These are phyloP conservation scores for Mucor racemosus DNA, from an alignment of 371 early-diverging fungal genomes.

Conservation along the genomic window DNA sequence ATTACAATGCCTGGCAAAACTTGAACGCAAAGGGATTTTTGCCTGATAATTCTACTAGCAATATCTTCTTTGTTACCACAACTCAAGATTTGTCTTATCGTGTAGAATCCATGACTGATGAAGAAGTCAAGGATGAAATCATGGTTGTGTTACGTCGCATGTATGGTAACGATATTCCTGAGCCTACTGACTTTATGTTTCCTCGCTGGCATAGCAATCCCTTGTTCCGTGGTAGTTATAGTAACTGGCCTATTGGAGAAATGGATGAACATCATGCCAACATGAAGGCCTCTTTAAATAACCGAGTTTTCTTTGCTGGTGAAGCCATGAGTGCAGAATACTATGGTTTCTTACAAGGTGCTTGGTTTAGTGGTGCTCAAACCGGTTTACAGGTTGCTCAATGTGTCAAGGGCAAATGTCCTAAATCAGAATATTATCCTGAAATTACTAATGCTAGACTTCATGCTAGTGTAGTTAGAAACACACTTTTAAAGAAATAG, in stretches of 20 bases:
- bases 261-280: slow-evolving; percentile 48
- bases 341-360: slow-evolving; percentile 54
- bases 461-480: slow-evolving; percentile 17
- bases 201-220: slow-evolving; percentile 46
- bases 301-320: slow-evolving; percentile 52
- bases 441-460: slow-evolving; percentile 33
- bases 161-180: slow-evolving; percentile 43
- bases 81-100: slow-evolving; percentile 40
- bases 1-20: slow-evolving; percentile 41
- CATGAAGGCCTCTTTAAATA: slow-evolving; percentile 47
- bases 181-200: slow-evolving; percentile 34
- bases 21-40: slow-evolving; percentile 36
- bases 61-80: slow-evolving; percentile 41
- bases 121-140: slow-evolving; percentile 37
- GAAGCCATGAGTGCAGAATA: slow-evolving; percentile 46
- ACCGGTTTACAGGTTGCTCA: slow-evolving; percentile 28
- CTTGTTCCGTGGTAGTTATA: slow-evolving; percentile 43
- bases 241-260: slow-evolving; percentile 57
- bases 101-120: slow-evolving; percentile 32
- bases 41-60: slow-evolving; percentile 30
- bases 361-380: slow-evolving; percentile 48
- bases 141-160: slow-evolving; percentile 37
- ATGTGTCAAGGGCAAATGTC: slow-evolving; percentile 38
- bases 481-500: slow-evolving; percentile 5
- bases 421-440: slow-evolving; percentile 38